A percentile compares a stretch with the other conserved stretches of the same genome.
Evolutionary conservation across 805 yeast genomes (phyloP).

Genomic region (Wickerhamiella qilinensis): DNA sequence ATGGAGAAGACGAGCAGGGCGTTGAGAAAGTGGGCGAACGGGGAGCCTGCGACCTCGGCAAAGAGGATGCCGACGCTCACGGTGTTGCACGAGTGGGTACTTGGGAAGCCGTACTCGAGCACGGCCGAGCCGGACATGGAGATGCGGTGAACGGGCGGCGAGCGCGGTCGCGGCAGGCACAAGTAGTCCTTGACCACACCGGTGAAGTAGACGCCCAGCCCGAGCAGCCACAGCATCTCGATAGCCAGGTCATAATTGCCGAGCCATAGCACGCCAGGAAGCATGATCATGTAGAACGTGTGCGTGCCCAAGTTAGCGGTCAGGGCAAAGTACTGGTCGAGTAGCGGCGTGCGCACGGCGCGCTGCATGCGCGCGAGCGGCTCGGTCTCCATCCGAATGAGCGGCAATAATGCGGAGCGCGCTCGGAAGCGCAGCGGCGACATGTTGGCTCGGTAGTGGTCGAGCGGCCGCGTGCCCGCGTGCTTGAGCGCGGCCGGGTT

Average conservation of each 20-base stretch:
- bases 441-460: constrained; percentile 47
- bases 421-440: constrained; percentile 29
- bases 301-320: constrained; percentile 86
- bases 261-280: constrained; percentile 75
- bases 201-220: constrained; percentile 36
- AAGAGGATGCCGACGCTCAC: constrained; percentile 55
- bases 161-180: constrained; percentile 80
- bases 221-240: constrained; percentile 50
- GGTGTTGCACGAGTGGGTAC: constrained; percentile 90
- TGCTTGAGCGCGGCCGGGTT: not conserved
- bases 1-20: constrained; percentile 41
- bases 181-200: constrained; percentile 71
- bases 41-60: constrained; percentile 1
- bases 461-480: constrained; percentile 17
- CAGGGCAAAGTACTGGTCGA: constrained; percentile 70
- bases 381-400: constrained; percentile 49
- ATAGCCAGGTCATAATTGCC: constrained; percentile 44
- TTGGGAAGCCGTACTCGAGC: constrained; percentile 88
- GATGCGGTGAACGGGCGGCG: constrained; percentile 82
- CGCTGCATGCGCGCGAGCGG: constrained; percentile 42
- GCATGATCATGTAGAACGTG: constrained; percentile 77
- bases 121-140: constrained; percentile 85
- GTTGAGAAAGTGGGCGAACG: constrained; percentile 6
- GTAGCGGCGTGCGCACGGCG: constrained; percentile 27
- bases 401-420: constrained; percentile 38